These are phyloP conservation scores for Pseudogymnoascus sp. DNA, from an alignment of 2,329 filamentous ascomycete genomes.

Conservation along the genomic window DNA sequence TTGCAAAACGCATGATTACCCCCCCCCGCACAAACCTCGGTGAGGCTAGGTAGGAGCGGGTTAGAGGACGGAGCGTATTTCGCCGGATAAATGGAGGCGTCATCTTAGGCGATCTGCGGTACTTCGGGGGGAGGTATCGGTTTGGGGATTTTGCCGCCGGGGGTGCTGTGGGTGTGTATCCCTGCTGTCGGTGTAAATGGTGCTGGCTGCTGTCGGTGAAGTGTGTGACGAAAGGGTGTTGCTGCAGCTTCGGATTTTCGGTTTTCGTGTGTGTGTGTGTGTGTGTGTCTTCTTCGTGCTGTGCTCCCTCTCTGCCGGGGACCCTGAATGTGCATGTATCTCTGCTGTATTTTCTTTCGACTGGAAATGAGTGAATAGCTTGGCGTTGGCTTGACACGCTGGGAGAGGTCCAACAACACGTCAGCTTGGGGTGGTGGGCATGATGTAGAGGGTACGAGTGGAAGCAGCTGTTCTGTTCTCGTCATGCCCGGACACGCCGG, in stretches of 20 bases:
- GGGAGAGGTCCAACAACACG: not conserved
- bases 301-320: no score
- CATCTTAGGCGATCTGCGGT: not conserved
- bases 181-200: not conserved
- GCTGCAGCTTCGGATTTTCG: not conserved
- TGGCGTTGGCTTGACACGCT: not conserved
- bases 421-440: not conserved
- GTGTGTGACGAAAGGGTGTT: not conserved
- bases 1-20: no score
- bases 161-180: no score
- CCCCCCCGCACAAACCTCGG: not conserved
- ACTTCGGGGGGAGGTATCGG: not conserved
- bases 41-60: not conserved
- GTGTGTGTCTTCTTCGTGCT: no score
- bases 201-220: not conserved
- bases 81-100: not conserved
- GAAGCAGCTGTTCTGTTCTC: not conserved
- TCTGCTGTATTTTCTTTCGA: not conserved
- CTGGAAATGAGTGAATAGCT: not conserved
- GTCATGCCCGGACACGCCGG: not conserved
- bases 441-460: not conserved
- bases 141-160: not conserved
- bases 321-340: not conserved
- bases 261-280: not conserved
- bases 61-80: not conserved